These are phyloP conservation scores for Rhynchospora breviuscula DNA, from an alignment of 176 grass and related monocot species.

Conservation along the genomic window DNA sequence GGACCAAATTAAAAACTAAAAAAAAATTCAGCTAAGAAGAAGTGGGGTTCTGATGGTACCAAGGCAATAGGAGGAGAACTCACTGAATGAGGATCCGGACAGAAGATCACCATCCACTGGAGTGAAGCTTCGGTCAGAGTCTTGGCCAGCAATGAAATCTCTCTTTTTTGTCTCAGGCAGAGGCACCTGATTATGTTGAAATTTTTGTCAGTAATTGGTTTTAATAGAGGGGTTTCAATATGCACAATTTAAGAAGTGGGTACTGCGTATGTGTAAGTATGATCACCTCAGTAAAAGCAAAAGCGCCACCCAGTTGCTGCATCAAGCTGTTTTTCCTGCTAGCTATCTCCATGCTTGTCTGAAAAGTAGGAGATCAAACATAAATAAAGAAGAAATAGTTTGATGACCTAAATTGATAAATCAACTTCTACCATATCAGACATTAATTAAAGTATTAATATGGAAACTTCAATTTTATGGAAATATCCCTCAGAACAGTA, in stretches of 20 bases:
- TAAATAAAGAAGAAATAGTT: background rate
- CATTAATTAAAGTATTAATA: background rate
- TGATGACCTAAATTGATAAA: background rate
- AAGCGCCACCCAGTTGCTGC: background rate
- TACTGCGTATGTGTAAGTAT: background rate
- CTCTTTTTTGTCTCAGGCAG: background rate
- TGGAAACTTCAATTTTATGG: background rate
- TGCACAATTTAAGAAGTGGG: background rate
- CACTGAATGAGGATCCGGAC: background rate
- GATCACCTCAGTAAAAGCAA: background rate
- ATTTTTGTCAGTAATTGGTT: background rate
- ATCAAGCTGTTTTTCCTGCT: conserved; percentile 4
- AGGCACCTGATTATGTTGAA: background rate
- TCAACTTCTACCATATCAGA: background rate
- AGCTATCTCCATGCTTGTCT: background rate
- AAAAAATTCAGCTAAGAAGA: background rate
- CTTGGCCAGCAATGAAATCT: background rate
- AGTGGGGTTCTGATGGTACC: background rate
- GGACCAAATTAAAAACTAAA: background rate
- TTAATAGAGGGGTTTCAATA: background rate
- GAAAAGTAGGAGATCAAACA: background rate
- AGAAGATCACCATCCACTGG: background rate
- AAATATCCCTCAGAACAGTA: background rate
- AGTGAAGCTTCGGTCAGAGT: background rate
- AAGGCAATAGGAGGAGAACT: background rate